phyloP scores from a whole-genome alignment of 495 filamentous ascomycete genomes.

The Platismatia glauca region DNA sequence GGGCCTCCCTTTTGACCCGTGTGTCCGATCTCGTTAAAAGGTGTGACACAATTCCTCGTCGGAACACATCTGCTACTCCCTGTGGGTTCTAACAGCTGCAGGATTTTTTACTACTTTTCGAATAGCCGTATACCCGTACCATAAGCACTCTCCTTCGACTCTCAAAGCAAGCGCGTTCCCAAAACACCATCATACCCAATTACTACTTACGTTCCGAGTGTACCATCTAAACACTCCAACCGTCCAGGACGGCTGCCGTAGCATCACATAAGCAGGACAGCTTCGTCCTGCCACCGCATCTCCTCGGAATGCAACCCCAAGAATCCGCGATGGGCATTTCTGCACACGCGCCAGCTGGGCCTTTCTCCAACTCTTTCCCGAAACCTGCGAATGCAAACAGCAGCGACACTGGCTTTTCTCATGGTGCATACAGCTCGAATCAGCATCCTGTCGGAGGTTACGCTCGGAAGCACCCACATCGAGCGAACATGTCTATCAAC shows the following conservation, averaged over 20 bases:
- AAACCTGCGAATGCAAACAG: constrained; percentile 62
- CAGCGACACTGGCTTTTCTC: constrained; percentile 76
- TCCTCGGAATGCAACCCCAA: constrained; percentile 75
- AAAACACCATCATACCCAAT: not conserved
- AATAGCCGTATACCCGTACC: constrained; percentile 1
- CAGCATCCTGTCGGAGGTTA: constrained; percentile 58
- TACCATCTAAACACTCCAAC: constrained; percentile 1
- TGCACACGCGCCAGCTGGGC: constrained; percentile 43
- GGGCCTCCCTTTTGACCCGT: not conserved
- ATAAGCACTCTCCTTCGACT: constrained; percentile 9
- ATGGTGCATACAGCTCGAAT: constrained; percentile 81
- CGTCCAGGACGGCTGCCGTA: constrained; percentile 10
- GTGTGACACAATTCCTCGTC: not conserved
- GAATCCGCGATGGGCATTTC: constrained; percentile 38
- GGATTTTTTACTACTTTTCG: not conserved
- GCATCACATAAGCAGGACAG: constrained; percentile 51
- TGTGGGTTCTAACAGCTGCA: not conserved
- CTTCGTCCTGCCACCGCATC: constrained; percentile 65
- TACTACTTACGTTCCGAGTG: constrained; percentile 10
- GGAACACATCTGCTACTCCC: not conserved
- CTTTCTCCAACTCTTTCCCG: constrained; percentile 52
- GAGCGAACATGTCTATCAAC: constrained; percentile 86
- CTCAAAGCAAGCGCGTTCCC: not conserved
- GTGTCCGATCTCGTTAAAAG: not conserved
- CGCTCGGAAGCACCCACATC: constrained; percentile 72